Evolutionary conservation across 345 rosid species (phyloP), one percentile per base, ranked within the genome.

Genomic region (Cardiospermum halicacabum): DNA sequence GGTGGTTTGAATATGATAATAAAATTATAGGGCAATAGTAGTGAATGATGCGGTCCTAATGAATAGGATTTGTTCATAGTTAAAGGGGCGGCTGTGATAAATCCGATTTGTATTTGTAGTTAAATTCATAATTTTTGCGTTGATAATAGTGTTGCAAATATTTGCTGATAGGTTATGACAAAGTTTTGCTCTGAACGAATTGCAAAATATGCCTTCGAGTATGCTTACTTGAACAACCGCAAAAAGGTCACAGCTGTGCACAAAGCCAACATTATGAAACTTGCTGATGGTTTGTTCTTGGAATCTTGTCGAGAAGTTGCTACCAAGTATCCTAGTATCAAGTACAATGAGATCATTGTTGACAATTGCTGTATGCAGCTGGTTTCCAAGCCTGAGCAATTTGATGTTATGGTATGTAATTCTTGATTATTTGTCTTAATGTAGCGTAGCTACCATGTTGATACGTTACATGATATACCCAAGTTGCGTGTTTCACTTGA

Each of bases 321-420:
- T 21, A 80, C 77, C 26, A 74, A 76, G 8, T 94, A 94, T 75
- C 85, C 95, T 1, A 86, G 89, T 49, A 91, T 94, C 76, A 78
- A 80, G 28, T 94, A 94, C 78, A 91, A 77, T 28, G 99, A 94
- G 60, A 81, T 94, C 1, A 91, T 94, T 19, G 97, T 94, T 53
- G 99, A 91, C 68, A 92, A 92, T 64, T 92, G 96, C 61, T 92
- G 98, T 76, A 92, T 89, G 98, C 95, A 93, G 75, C 96, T 90
- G 61, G 97, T 93, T 47, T 84, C 97, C 0, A 93, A 86, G 86
- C 98, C 98, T 13, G 98, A 93, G 70, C 98, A 93, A 36, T 93
- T 93, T 45, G 99, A 94, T 78, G 97, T 91, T 71, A 94, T 94
- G 97, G 99, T 91, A 85, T 66, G 84, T 28, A 26, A 43, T 31